phyloP scores from a whole-genome alignment of 768 basidiomycete species.

The Saitozyma sp. region DNA sequence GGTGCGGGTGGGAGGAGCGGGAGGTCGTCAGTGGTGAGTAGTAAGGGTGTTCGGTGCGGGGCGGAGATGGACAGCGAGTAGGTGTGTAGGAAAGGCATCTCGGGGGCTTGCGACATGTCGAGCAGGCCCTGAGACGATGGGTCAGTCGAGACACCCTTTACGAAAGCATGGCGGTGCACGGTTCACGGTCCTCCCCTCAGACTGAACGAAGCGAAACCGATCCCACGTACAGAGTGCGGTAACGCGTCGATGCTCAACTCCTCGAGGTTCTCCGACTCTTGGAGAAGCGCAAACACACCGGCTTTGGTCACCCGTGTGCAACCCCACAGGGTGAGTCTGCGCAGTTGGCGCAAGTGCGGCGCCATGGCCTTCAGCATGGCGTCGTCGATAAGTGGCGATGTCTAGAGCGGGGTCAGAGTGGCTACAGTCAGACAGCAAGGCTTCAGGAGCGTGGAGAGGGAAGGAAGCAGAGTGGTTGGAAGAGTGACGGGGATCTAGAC shows the following conservation, averaged over 20 bases:
- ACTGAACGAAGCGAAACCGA: neutral
- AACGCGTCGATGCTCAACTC: constrained; percentile 39
- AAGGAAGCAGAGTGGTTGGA: too few species aligned
- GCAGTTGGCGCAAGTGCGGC: constrained; percentile 16
- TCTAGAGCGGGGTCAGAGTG: constrained; percentile 16
- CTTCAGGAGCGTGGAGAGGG: too few species aligned
- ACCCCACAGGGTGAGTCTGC: constrained; percentile 37
- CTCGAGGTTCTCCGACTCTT: constrained; percentile 25
- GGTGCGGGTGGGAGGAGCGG: constrained; percentile 20
- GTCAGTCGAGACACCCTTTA: neutral
- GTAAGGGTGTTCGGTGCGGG: constrained; percentile 18
- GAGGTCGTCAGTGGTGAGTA: constrained; percentile 17
- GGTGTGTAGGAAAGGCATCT: constrained; percentile 23
- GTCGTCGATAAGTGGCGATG: constrained; percentile 40
- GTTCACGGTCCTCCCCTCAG: neutral
- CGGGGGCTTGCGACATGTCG: constrained; percentile 24
- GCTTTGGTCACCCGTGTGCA: constrained; percentile 33
- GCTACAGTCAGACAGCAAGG: neutral
- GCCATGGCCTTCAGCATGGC: constrained; percentile 26
- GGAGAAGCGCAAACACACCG: constrained; percentile 27
- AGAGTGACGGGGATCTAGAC: too few species aligned
- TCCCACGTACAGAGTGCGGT: constrained; percentile 30
- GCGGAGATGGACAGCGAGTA: constrained; percentile 32
- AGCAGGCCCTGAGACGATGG: constrained; percentile 23
- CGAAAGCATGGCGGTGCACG: neutral